Evolutionary conservation across 352 stramenopile genomes (phyloP), one percentile per base, ranked within the genome.

Genomic region (Phytophthora lateralis): DNA sequence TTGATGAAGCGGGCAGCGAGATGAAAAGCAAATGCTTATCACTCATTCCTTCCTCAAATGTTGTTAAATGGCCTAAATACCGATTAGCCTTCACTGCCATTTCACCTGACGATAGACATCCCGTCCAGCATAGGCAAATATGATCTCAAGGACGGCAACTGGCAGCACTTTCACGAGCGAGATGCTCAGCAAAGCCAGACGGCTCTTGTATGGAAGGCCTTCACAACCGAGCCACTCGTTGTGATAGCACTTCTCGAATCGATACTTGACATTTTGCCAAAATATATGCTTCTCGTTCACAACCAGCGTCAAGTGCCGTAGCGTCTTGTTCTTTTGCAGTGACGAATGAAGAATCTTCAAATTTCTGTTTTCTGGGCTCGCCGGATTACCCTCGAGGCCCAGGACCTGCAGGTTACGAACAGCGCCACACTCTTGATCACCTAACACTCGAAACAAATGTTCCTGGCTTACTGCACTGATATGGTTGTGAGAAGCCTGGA

Each of bases 401-500:
- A 88, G 53, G 1, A 55, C 51, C 2, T 54, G 51, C 10, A 86
- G 48, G 2, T 54, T 50, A 8, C 48, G 55, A 38, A 65, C 64
- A 0, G 68, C 53, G 1, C 34, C 55, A 46, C 50, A 63, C 1
- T 21, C 4, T 9, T 24, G 17, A 35, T 64, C 55, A 14, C 55
- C 27, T 9, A 88, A 44, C 5, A 82, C 9, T 0, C 42, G 55
- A 35, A 71, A 71, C 1, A 85, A 55, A 1, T 57, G 41, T 32
- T 65, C 32, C 12, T 80, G 50, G 12, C 77, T 79, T 24, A 10
- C 43, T 17, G 52, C 32, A 26, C 41, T 56, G 20, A 88, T 62
- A 12, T 68, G 32, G 45, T 88, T 88, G 8, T 82, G 60, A 1
- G 63, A 48, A 14, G 78, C 44, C 24, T 84, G 70, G 3, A 88